Evolutionary conservation across 2,329 filamentous ascomycete genomes (phyloP), one percentile per base, ranked within the genome.

Genomic region (Coniochaeta sp.): DNA sequence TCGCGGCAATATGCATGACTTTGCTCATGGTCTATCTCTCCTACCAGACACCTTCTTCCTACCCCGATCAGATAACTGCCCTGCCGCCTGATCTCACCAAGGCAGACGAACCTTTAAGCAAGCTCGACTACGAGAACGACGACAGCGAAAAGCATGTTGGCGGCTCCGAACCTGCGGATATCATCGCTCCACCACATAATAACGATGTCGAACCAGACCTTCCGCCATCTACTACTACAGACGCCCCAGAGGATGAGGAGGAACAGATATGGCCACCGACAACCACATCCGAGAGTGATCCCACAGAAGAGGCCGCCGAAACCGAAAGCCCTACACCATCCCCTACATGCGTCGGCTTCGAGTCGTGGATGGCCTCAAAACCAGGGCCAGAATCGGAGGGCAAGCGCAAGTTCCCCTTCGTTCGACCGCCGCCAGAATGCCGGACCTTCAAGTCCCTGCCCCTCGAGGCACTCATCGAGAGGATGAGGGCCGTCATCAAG

Each of bases 401-500:
- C 48, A 57, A 52, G 42, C 62, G 62, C 51, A 45, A 63, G 51
- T 66, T 67, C 38, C 65, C 65, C 7, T 60, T 60, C 35, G 58
- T 64, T 32, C 76, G 87, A 50, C 87, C 87, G 4, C 78, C 78
- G 4, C 72, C 74, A 48, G 77, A 79, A 62, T 91, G 87, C 65
- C 82, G 87, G 48, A 88, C 83, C 0, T 91, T 90, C 70, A 75
- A 78, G 48, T 89, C 85, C 1, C 75, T 80, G 1, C 71, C 79
- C 1, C 84, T 90, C 2, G 87, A 91, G 62, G 73, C 81, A 52
- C 78, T 87, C 35, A 86, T 91, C 52, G 57, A 58, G 50, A 56
- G 58, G 49, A 68, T 77, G 64, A 70, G 65, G 58, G 55, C 57
- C 5, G 60, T 65, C 6, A 71, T 77, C 50, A 62, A 63, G 38